Conservation (phyloP, 2,329 filamentous ascomycete genomes). For the Aspergillus neoniger region DNA sequence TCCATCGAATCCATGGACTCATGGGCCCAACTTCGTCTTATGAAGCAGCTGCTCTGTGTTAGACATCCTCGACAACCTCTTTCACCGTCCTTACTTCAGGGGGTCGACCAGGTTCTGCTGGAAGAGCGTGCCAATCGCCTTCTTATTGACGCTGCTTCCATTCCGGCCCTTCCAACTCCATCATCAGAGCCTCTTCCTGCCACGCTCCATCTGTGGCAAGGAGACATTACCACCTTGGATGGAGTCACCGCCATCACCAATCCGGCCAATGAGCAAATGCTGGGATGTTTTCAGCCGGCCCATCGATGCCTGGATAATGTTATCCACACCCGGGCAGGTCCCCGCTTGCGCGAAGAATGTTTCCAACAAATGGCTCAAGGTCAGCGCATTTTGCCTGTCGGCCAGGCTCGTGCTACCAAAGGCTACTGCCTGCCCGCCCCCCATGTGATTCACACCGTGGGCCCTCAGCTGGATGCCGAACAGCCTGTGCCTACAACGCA, state of each 20-base stretch:
- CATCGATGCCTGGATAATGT: constrained; percentile 30
- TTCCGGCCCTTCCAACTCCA: not conserved
- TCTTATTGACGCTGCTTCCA: not conserved
- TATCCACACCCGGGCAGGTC: constrained; percentile 26
- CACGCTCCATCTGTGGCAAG: constrained; percentile 22
- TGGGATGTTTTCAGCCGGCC: constrained; percentile 26
- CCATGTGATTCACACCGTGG: constrained; percentile 26
- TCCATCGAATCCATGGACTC: not conserved
- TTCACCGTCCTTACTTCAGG: not conserved
- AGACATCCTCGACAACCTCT: not conserved
- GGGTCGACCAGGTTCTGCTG: not conserved
- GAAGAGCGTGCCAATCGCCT: not conserved
- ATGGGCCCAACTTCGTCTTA: constrained; percentile 1
- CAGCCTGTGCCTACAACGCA: not conserved
- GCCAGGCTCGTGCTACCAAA: constrained; percentile 18
- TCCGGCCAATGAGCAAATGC: constrained; percentile 23
- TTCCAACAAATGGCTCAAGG: constrained; percentile 18
- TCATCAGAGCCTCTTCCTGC: not conserved
- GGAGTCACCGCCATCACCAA: constrained; percentile 28
- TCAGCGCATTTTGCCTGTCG: constrained; percentile 13
- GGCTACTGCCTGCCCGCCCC: constrained; percentile 23
- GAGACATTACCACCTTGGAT: constrained; percentile 26
- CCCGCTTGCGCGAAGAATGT: constrained; percentile 25
- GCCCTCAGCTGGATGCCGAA: constrained; percentile 17
- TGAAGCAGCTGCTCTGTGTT: constrained; percentile 3